A percentile compares a stretch with the other conserved stretches of the same genome.
phyloP scores from a whole-genome alignment of 176 grass and related monocot genomes.

The Carex kokanica region DNA sequence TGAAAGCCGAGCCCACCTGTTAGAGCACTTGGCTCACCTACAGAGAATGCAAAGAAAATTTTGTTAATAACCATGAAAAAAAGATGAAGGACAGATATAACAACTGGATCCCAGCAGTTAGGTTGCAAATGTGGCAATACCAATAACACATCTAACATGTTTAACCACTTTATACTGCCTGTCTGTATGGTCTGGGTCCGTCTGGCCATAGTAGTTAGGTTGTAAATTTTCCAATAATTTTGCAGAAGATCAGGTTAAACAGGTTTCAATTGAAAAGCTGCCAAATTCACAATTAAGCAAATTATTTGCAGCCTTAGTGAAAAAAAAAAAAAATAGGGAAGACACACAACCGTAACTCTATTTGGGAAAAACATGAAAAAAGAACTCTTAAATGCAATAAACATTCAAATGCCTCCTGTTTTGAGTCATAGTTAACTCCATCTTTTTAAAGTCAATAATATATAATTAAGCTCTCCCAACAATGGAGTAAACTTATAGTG shows the following conservation, averaged over 20 bases:
- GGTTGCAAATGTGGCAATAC: background rate
- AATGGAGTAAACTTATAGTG: background rate
- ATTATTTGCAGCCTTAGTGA: background rate
- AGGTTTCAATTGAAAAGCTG: background rate
- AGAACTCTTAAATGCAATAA: background rate
- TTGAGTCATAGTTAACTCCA: background rate
- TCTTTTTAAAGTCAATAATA: background rate
- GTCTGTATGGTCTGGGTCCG: background rate
- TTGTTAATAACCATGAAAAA: background rate
- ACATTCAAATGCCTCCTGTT: background rate
- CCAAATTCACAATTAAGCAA: background rate
- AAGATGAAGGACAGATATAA: background rate
- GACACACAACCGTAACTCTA: background rate
- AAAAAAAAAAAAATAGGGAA: background rate
- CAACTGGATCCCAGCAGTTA: background rate
- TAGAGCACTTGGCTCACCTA: slow-evolving; percentile 12
- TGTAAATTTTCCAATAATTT: background rate
- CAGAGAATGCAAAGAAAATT: background rate
- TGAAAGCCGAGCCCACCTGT: background rate
- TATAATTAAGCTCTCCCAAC: background rate
- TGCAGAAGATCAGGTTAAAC: no score
- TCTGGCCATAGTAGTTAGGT: background rate
- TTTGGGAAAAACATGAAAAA: background rate
- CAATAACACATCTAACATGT: background rate
- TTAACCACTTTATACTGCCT: background rate